Evolutionary conservation across 768 basidiomycete species (phyloP).

Genomic region (Sistotremastrum suecicum): DNA sequence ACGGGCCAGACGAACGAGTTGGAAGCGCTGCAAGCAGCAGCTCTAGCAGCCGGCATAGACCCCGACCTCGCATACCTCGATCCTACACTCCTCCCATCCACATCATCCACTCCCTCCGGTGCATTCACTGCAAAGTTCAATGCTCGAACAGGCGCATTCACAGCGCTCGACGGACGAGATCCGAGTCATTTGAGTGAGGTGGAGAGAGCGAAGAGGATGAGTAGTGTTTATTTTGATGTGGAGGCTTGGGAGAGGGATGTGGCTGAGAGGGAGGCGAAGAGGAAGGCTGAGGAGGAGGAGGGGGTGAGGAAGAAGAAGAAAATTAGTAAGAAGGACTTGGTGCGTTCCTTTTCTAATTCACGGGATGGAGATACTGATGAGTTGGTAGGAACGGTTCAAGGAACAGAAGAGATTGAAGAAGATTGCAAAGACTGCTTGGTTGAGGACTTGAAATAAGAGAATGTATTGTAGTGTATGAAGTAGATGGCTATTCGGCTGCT

Average conservation of each 20-base stretch:
- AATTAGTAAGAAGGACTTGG: slow-evolving; percentile 74
- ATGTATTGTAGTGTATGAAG: too few relatives aligned
- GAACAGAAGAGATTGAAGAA: slow-evolving; percentile 74
- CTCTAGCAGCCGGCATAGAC: slow-evolving; percentile 69
- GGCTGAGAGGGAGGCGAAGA: slow-evolving; percentile 25
- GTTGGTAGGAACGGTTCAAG: slow-evolving; percentile 76
- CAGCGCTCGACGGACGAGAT: slow-evolving; percentile 50
- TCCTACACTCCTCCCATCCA: slow-evolving; percentile 39
- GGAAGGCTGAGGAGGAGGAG: slow-evolving; percentile 31
- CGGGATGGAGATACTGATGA: too few relatives aligned
- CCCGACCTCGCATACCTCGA: slow-evolving; percentile 71
- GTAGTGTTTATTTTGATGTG: slow-evolving; percentile 78
- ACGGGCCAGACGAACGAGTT: slow-evolving; percentile 17
- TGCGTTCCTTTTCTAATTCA: slow-evolving; percentile 29
- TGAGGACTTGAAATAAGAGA: slow-evolving; percentile 32
- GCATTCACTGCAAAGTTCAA: slow-evolving; percentile 58
- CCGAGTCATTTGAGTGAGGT: slow-evolving; percentile 69
- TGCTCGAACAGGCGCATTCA: slow-evolving; percentile 66
- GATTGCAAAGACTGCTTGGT: slow-evolving; percentile 79
- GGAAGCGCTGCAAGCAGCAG: slow-evolving; percentile 50
- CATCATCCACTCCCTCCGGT: slow-evolving; percentile 21
- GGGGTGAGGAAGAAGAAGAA: slow-evolving; percentile 62
- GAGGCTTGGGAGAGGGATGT: slow-evolving; percentile 65
- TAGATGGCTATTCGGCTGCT: too few relatives aligned
- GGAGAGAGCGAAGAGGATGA: slow-evolving; percentile 75